A percentile compares a stretch with the other conserved stretches of the same genome.
phyloP scores from a whole-genome alignment of 2,329 filamentous ascomycete species.

The Thielaviopsis populi region DNA sequence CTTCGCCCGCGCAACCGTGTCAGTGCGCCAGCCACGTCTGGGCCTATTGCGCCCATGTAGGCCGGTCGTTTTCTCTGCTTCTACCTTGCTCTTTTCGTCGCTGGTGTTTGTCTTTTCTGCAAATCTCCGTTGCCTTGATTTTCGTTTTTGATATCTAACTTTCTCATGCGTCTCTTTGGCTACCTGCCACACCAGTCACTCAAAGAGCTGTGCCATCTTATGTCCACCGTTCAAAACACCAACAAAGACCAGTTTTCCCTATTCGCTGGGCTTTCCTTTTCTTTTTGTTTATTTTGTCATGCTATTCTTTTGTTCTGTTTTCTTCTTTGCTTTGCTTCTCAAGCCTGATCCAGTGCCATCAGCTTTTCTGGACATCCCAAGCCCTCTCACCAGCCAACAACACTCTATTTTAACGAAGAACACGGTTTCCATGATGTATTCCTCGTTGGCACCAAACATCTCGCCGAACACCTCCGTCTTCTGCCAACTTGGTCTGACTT shows the following conservation, averaged over 20 bases:
- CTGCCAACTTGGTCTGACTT: not conserved
- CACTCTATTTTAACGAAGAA: constrained; percentile 2
- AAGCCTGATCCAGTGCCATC: not conserved
- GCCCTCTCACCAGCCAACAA: not conserved
- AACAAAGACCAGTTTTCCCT: not conserved
- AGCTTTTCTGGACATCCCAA: not conserved
- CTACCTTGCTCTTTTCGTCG: not conserved
- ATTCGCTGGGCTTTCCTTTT: not conserved
- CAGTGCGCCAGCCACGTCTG: constrained; percentile 21
- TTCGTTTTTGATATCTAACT: not conserved
- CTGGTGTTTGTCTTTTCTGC: not conserved
- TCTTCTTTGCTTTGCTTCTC: not conserved
- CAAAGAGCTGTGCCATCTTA: not conserved
- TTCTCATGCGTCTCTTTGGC: not conserved
- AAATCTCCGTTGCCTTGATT: not conserved
- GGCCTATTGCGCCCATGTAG: constrained; percentile 16
- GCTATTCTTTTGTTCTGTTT: not conserved
- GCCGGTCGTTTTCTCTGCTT: not conserved
- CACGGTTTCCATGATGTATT: constrained; percentile 5
- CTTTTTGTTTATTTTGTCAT: not conserved
- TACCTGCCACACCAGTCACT: not conserved
- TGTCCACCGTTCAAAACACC: not conserved
- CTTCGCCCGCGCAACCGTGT: constrained; percentile 30
- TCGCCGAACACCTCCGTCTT: not conserved
- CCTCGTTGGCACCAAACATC: not conserved